phyloP scores from a whole-genome alignment of 495 filamentous ascomycete species.

The Pseudevernia furfuracea region DNA sequence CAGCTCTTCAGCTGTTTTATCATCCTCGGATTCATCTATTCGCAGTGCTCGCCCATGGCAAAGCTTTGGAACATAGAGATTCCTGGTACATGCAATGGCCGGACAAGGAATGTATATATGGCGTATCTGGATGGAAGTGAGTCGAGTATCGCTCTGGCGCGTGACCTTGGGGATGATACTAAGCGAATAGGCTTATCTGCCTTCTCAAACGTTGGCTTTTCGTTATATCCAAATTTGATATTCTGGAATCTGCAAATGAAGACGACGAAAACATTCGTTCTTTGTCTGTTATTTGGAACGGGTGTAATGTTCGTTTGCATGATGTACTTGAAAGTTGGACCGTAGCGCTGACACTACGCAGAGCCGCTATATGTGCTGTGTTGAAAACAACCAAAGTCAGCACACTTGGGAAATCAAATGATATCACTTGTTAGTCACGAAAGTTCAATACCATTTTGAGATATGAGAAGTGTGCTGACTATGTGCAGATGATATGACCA shows the following conservation, averaged over 20 bases:
- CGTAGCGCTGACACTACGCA: neutral
- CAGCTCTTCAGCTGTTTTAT: neutral
- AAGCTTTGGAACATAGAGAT: neutral
- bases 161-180: neutral
- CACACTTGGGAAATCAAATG: neutral
- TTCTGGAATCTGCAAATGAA: conserved; percentile 1
- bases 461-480: neutral
- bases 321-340: neutral
- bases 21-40: neutral
- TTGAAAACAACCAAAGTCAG: neutral
- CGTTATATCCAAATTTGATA: neutral
- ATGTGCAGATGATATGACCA: neutral
- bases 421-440: neutral
- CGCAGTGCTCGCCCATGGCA: neutral
- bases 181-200: neutral
- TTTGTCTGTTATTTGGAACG: neutral
- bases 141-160: neutral
- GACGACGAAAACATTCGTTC: neutral
- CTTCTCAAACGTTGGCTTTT: neutral
- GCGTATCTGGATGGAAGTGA: neutral
- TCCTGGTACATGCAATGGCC: neutral
- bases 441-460: neutral
- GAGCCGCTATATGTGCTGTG: neutral
- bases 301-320: neutral
- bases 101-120: neutral